A percentile compares a stretch with the other conserved stretches of the same genome.
phyloP scores from a whole-genome alignment of 2,329 filamentous ascomycete species.

The Venturiaceae sp. region DNA sequence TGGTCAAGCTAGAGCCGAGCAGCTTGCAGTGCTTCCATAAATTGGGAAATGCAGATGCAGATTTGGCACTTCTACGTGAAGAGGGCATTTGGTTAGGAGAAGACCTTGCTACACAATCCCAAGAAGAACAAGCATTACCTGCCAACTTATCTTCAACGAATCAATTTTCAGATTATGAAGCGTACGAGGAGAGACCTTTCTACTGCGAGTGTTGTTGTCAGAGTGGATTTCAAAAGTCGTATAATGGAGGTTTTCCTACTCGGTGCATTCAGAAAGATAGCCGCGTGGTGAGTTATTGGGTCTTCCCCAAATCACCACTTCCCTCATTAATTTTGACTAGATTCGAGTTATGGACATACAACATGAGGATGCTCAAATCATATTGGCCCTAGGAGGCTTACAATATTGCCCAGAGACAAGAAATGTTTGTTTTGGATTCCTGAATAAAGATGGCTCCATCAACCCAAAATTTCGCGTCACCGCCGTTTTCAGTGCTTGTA shows the following conservation, averaged over 20 bases:
- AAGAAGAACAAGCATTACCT: neutral
- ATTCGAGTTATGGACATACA: neutral
- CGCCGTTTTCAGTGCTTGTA: neutral
- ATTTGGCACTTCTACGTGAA: neutral
- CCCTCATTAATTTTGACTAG: neutral
- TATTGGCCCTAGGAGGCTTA: neutral
- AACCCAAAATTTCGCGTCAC: neutral
- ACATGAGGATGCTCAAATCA: neutral
- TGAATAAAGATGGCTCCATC: neutral
- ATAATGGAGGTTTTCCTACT: neutral
- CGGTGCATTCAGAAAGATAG: neutral
- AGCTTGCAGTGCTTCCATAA: neutral
- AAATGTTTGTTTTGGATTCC: neutral
- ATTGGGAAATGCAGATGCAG: neutral
- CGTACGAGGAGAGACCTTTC: neutral
- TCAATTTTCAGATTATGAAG: neutral
- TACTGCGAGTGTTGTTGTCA: neutral
- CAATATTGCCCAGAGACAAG: neutral
- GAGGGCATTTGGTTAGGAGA: neutral
- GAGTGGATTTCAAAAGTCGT: neutral
- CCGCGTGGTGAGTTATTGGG: too few relatives aligned
- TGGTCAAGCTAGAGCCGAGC: neutral
- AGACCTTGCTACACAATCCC: neutral
- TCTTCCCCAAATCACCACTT: too few relatives aligned
- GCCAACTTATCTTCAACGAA: too few relatives aligned